Percentiles rank a stretch among this genome's conserved stretches.
These are phyloP conservation scores for Pleomassaria siparia DNA, from an alignment of 2,329 filamentous ascomycete species.

Conservation along the genomic window DNA sequence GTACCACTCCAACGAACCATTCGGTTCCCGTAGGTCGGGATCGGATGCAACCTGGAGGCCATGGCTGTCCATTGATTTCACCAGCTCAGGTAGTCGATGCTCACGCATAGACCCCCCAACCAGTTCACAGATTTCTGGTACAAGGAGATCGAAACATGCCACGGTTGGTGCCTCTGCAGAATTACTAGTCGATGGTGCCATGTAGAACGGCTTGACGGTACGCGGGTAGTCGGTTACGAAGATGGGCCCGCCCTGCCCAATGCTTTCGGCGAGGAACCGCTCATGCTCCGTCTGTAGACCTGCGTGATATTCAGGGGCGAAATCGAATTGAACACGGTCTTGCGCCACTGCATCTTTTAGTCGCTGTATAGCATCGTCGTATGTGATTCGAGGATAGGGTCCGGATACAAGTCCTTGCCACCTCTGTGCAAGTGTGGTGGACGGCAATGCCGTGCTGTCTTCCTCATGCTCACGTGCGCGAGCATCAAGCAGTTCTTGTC, in stretches of 20 bases:
- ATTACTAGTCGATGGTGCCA: constrained; percentile 55
- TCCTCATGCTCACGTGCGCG: constrained; percentile 44
- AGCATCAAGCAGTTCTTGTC: constrained; percentile 57
- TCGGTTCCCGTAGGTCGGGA: constrained; percentile 17
- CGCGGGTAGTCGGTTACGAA: constrained; percentile 95
- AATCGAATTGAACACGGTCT: constrained; percentile 60
- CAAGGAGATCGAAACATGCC: constrained; percentile 86
- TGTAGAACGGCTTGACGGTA: constrained; percentile 89
- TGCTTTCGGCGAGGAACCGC: constrained; percentile 72
- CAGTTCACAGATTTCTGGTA: constrained; percentile 83
- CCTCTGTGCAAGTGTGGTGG: constrained; percentile 61
- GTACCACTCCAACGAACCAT: constrained; percentile 72
- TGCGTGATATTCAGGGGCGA: constrained; percentile 68
- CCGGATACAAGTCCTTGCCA: constrained; percentile 72
- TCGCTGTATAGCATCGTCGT: constrained; percentile 71
- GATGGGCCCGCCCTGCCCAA: constrained; percentile 69
- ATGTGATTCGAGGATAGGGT: constrained; percentile 84
- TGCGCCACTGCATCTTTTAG: constrained; percentile 62
- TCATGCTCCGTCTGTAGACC: constrained; percentile 92
- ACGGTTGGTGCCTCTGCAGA: constrained; percentile 56
- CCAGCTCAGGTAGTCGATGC: constrained; percentile 68
- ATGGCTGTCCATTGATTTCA: constrained; percentile 69
- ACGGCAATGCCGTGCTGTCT: constrained; percentile 44
- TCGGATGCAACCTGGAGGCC: constrained; percentile 55
- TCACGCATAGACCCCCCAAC: constrained; percentile 89